Evolutionary conservation across 1,139 yeast genomes (phyloP).

Genomic region (Casaregolazyma lundiana): DNA sequence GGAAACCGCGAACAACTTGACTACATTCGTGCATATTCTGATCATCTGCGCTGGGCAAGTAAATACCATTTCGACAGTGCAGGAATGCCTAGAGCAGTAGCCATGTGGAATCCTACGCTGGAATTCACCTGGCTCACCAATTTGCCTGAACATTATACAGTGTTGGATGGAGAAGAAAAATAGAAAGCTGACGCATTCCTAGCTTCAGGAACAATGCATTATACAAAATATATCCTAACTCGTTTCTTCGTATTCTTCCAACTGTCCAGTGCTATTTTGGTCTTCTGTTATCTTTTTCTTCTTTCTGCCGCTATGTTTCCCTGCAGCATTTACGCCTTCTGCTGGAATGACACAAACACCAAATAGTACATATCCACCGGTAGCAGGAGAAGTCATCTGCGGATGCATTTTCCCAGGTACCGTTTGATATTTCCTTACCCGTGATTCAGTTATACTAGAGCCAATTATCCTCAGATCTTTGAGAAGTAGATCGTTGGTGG

Average conservation of each 20-base stretch:
- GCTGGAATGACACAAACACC: conserved; percentile 78
- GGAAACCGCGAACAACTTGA: conserved; percentile 37
- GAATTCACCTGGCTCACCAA: conserved; percentile 7
- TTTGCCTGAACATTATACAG: conserved; percentile 6
- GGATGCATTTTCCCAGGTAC: conserved; percentile 95
- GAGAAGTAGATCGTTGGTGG: conserved; percentile 62
- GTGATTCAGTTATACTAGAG: conserved; percentile 76
- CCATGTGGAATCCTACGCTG: conserved; percentile 30
- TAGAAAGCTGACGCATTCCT: background rate
- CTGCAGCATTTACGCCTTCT: conserved; percentile 44
- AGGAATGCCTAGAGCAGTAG: conserved; percentile 34
- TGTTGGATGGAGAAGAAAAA: background rate
- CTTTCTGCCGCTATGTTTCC: conserved; percentile 26
- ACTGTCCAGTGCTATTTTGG: too few relatives aligned
- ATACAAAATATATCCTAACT: background rate
- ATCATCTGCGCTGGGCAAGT: conserved; percentile 29
- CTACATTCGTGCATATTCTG: conserved; percentile 17
- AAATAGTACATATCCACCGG: conserved; percentile 82
- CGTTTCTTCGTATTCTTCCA: background rate
- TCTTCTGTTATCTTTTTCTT: conserved; percentile 24
- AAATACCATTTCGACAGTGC: conserved; percentile 31
- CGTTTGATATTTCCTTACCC: conserved; percentile 85
- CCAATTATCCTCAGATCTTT: conserved; percentile 70
- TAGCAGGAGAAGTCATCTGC: conserved; percentile 86
- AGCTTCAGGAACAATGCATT: too few relatives aligned